A percentile compares a stretch with the other conserved stretches of the same genome.
These are phyloP conservation scores for Tolypocladium tropicale DNA, from an alignment of 2,329 filamentous ascomycete genomes.

Conservation along the genomic window DNA sequence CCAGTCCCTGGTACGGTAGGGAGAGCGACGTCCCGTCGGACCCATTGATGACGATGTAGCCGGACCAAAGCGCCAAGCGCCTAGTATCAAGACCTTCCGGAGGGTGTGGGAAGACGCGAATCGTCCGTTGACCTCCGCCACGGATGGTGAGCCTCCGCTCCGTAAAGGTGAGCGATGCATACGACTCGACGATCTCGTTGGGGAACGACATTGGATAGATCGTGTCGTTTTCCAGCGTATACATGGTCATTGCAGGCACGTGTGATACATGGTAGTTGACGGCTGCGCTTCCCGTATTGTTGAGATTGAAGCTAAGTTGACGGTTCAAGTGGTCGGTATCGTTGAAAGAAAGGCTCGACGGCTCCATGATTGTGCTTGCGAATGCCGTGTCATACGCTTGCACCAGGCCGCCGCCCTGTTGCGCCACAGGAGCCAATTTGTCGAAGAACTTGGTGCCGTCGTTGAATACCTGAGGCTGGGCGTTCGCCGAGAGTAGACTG, in stretches of 20 bases:
- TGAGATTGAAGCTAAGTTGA: slow-evolving; percentile 40
- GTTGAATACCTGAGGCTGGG: slow-evolving; percentile 39
- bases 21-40: slow-evolving; percentile 23
- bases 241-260: slow-evolving; percentile 39
- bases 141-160: slow-evolving; percentile 31
- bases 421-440: slow-evolving; percentile 41
- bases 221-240: slow-evolving; percentile 28
- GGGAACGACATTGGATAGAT: slow-evolving; percentile 32
- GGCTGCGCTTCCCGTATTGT: slow-evolving; percentile 38
- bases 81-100: slow-evolving; percentile 23
- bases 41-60: slow-evolving; percentile 29
- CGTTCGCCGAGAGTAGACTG: slow-evolving; percentile 36
- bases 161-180: slow-evolving; percentile 31
- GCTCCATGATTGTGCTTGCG: slow-evolving; percentile 39
- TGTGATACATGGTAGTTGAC: slow-evolving; percentile 42
- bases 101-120: slow-evolving; percentile 34
- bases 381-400: slow-evolving; percentile 49
- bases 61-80: slow-evolving; percentile 30
- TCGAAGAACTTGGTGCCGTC: slow-evolving; percentile 24
- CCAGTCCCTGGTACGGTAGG: slow-evolving; percentile 29
- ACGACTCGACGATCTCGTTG: slow-evolving; percentile 26
- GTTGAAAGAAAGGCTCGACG: slow-evolving; percentile 50
- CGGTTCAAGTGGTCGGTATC: slow-evolving; percentile 46
- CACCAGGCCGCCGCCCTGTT: slow-evolving; percentile 50
- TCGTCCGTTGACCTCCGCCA: slow-evolving; percentile 24